A percentile compares a stretch with the other conserved stretches of the same genome.
Conservation (phyloP, 176 grass and related monocot genomes). For the Aegilops sharonensis region DNA sequence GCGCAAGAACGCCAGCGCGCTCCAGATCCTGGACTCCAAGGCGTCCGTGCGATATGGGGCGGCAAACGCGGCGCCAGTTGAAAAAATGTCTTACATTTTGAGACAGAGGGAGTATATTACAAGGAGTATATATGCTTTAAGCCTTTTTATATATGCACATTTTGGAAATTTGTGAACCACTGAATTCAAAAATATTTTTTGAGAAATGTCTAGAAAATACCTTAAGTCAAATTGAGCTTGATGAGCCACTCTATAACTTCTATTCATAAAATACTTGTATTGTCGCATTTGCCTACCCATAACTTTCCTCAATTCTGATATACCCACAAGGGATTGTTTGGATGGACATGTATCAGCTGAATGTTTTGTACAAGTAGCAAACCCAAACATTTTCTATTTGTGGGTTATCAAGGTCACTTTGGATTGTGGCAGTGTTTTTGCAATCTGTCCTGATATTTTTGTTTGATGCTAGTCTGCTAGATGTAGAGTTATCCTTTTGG, state of each 20-base stretch:
- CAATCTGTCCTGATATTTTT: neutral
- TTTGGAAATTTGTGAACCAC: neutral
- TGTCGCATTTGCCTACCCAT: neutral
- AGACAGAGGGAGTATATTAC: neutral
- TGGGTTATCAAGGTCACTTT: neutral
- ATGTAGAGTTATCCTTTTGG: neutral
- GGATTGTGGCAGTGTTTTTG: neutral
- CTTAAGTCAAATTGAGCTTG: neutral
- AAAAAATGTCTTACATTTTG: too few relatives aligned
- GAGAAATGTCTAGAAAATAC: neutral
- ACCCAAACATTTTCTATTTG: neutral
- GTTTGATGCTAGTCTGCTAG: slow-evolving; percentile 12
- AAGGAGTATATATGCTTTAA: neutral
- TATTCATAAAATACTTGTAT: neutral
- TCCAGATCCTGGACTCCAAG: too few relatives aligned
- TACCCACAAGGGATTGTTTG: neutral
- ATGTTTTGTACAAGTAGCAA: neutral
- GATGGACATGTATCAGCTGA: neutral
- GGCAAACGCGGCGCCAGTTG: too few relatives aligned
- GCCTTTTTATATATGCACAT: neutral
- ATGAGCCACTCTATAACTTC: neutral
- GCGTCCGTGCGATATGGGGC: too few relatives aligned
- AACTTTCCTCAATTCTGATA: neutral
- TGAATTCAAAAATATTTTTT: neutral
- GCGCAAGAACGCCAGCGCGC: too few relatives aligned